These are phyloP conservation scores for Cladosporium sp. DNA, from an alignment of 2,329 filamentous ascomycete species.

Conservation along the genomic window DNA sequence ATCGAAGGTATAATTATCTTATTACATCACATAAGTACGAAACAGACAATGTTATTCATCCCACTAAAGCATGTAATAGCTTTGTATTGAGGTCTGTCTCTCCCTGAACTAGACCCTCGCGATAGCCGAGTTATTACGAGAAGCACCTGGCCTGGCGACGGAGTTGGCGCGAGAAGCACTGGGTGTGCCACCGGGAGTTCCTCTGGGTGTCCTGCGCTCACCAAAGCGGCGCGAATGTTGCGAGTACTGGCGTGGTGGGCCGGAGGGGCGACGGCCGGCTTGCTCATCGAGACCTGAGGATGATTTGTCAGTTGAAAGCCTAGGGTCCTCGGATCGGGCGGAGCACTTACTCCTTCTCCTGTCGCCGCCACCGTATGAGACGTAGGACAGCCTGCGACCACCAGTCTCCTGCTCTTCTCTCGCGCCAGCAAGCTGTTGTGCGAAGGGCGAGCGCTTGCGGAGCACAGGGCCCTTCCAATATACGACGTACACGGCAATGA, in stretches of 20 bases:
- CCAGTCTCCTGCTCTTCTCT: conserved; percentile 22
- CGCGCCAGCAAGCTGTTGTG: conserved; percentile 38
- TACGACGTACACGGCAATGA: conserved; percentile 54
- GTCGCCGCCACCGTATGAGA: conserved; percentile 23
- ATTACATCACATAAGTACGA: neutral
- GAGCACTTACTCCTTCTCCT: conserved; percentile 21
- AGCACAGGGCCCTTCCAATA: conserved; percentile 55
- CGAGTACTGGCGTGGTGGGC: conserved; percentile 21
- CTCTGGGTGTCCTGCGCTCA: conserved; percentile 23
- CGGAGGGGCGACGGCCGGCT: conserved; percentile 1
- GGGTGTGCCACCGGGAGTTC: conserved; percentile 26
- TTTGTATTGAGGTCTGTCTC: too few relatives aligned
- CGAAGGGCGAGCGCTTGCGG: conserved; percentile 50
- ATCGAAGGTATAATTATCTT: neutral
- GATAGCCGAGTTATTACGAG: neutral
- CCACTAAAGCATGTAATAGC: neutral
- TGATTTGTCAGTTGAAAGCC: neutral
- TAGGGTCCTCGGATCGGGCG: neutral
- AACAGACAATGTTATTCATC: neutral
- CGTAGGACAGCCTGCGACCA: conserved; percentile 24
- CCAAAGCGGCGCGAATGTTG: conserved; percentile 29
- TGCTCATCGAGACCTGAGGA: neutral
- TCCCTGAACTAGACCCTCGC: neutral
- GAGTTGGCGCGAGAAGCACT: conserved; percentile 22
- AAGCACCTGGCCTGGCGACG: neutral